These are phyloP conservation scores for Aspergillus hiratsukae DNA, from an alignment of 2,329 filamentous ascomycete species.

Conservation along the genomic window DNA sequence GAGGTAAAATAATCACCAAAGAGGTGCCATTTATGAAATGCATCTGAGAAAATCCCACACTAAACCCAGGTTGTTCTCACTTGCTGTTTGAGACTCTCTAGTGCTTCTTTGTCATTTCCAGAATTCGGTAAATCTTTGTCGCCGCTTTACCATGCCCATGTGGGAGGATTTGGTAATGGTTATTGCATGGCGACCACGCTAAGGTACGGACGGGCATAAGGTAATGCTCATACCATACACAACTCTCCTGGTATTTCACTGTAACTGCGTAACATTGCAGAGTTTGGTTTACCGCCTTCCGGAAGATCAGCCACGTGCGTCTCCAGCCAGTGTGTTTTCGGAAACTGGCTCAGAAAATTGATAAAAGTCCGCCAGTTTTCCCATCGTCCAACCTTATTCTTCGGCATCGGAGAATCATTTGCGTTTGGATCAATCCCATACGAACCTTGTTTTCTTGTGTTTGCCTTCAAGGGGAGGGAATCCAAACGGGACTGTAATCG, in stretches of 20 bases:
- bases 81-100: too few species aligned
- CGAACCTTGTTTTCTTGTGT: not conserved
- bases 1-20: not conserved
- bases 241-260: not conserved
- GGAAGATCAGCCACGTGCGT: conserved; percentile 19
- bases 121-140: not conserved
- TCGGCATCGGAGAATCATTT: not conserved
- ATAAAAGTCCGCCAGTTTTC: not conserved
- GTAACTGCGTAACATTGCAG: not conserved
- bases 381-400: not conserved
- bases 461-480: not conserved
- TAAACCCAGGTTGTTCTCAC: not conserved
- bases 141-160: not conserved
- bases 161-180: not conserved
- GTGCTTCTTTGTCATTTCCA: not conserved
- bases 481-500: not conserved
- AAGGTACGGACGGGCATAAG: too few species aligned
- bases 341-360: not conserved
- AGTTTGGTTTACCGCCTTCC: conserved; percentile 15
- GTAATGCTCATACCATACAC: not conserved
- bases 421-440: not conserved
- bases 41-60: not conserved
- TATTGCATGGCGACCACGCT: not conserved
- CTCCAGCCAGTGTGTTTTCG: not conserved
- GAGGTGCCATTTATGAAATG: not conserved